A percentile compares a stretch with the other conserved stretches of the same genome.
phyloP scores from a whole-genome alignment of 345 rosid genomes.

The Laguncularia racemosa region DNA sequence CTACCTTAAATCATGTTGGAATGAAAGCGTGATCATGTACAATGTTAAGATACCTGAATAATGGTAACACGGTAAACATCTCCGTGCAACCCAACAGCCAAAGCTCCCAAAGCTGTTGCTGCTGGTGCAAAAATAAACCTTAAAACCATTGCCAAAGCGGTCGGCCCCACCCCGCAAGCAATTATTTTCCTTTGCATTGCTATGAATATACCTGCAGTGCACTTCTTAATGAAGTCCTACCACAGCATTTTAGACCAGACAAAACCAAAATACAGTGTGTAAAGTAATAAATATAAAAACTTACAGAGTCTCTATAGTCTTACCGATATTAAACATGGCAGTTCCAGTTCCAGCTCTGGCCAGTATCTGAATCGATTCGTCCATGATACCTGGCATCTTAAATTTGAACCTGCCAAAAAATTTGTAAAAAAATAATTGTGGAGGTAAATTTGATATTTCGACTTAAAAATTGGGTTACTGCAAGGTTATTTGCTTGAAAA shows the following conservation, averaged over 20 bases:
- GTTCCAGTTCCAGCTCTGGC: slow-evolving; percentile 94
- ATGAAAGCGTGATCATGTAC: no score
- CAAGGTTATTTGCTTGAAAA: not conserved
- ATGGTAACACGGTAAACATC: slow-evolving; percentile 29
- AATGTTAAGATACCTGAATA: slow-evolving; percentile 23
- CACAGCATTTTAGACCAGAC: no score
- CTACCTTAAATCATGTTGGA: not conserved
- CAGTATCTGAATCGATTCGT: slow-evolving; percentile 65
- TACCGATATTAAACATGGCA: slow-evolving; percentile 95
- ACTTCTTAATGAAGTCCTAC: no score
- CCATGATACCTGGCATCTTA: slow-evolving; percentile 72
- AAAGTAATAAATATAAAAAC: no score
- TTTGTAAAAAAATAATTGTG: not conserved
- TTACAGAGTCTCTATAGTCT: slow-evolving; percentile 3
- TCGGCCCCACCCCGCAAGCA: slow-evolving; percentile 55
- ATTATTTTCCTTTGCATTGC: slow-evolving; percentile 69
- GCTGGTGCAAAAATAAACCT: slow-evolving; percentile 36
- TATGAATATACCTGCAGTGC: slow-evolving; percentile 70
- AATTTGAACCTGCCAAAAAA: slow-evolving; percentile 53
- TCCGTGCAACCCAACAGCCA: slow-evolving; percentile 30
- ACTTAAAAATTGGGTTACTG: no score
- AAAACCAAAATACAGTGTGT: no score
- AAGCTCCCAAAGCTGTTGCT: slow-evolving; percentile 20
- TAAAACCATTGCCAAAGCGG: slow-evolving; percentile 28
- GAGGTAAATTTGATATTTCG: no score